Conservation (phyloP, 805 yeast species). For the Diddensiella caesifluorescens region DNA sequence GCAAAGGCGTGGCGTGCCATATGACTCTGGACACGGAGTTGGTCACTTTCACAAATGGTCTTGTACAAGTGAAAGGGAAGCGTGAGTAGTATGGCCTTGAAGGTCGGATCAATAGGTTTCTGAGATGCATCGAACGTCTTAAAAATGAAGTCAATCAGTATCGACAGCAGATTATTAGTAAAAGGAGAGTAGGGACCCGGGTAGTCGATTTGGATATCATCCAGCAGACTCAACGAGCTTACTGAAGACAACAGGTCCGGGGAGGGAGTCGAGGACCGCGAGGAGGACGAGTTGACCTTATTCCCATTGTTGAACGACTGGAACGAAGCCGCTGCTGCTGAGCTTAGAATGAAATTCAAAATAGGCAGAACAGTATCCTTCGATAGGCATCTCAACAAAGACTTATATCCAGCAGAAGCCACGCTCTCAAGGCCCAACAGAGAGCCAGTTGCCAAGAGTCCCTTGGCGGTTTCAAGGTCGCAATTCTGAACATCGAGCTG, state of each 20-base stretch:
- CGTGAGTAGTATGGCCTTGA: constrained; percentile 18
- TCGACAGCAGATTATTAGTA: constrained; percentile 24
- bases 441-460: constrained; percentile 29
- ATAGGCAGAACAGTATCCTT: constrained; percentile 22
- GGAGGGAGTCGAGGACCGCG: constrained; percentile 6
- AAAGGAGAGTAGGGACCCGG: constrained; percentile 32
- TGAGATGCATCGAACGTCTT: constrained; percentile 14
- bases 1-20: constrained; percentile 33
- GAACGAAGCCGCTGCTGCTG: constrained; percentile 8
- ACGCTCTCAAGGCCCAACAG: constrained; percentile 28
- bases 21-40: constrained; percentile 22
- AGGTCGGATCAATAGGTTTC: constrained; percentile 16
- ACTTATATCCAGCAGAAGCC: constrained; percentile 24
- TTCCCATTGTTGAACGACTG: too few relatives aligned
- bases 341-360: constrained; percentile 24
- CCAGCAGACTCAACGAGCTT: constrained; percentile 1
- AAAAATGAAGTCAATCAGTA: constrained; percentile 22
- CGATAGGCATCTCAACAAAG: constrained; percentile 15
- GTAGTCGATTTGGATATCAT: constrained; percentile 15
- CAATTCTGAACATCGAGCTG: constrained; percentile 18
- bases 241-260: constrained; percentile 1
- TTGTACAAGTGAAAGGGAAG: constrained; percentile 30
- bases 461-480: constrained; percentile 24
- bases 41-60: constrained; percentile 27
- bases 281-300: constrained; percentile 8